Base-by-base conservation (phyloP, 2,329 filamentous ascomycete species). In the Sporothrix brasiliensis region DNA sequence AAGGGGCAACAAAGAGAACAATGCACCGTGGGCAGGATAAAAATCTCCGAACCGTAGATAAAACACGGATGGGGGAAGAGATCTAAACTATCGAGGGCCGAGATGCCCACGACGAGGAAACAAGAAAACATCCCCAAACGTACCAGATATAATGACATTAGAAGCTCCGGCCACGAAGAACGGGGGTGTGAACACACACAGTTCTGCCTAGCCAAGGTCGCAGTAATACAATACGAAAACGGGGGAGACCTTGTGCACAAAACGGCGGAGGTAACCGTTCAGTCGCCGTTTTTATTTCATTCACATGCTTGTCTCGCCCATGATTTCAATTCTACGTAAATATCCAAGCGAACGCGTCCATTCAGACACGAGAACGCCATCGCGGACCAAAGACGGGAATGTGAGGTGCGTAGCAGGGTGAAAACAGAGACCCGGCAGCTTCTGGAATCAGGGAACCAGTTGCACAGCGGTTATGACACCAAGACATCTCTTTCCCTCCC, bases 191-290 rank as follows among this genome's bases (percentile, higher is more conserved):
- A 34, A 34, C 6, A 7, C 7, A 7, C 6, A 34, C 34, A 61
- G n/a, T 44, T n/a, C 2, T 44, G 56, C n/a, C 11, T n/a, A 6
- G 21, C n/a, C 56, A 44, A 60, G 34, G 56, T 2, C n/a, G 4
- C 34, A 61, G 27, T 16, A 61, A 24, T 61, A 61, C 34, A 61
- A 44, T 61, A 61, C 56, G 56, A 61, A 34, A 7, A 21, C 56
- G 56, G 4, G 34, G 34, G 34, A n/a, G 21, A 24, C 7, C 44
- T 9, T 14, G 56, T 14, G 56, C 24, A 19, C n/a, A 44, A 7
- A 13, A 44, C n/a, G 44, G n/a, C 19, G 4, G 34, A 44, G 56
- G 19, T 19, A 41, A n/a, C 56, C 34, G 21, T 16, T 39, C 14
- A n/a, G 34, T 24, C 34, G 39, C 56, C 19, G 34, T 44, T 21